phyloP scores from a whole-genome alignment of 805 yeast species.

The Wickerhamiella shivajii region DNA sequence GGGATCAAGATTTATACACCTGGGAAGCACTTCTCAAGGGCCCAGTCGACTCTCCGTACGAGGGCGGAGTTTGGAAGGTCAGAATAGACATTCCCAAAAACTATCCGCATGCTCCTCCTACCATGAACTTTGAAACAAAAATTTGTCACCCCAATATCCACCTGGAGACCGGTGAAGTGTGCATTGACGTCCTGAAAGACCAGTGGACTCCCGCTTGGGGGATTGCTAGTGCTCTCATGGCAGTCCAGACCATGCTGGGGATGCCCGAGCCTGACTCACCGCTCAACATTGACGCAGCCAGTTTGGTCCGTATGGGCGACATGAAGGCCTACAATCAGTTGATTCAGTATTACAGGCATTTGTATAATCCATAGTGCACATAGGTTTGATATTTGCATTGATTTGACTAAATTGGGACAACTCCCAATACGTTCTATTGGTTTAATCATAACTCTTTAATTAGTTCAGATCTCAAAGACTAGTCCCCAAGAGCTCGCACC shows the following conservation, averaged over 20 bases:
- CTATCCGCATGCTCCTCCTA: slow-evolving; percentile 40
- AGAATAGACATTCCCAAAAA: slow-evolving; percentile 27
- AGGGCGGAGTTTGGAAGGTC: slow-evolving; percentile 37
- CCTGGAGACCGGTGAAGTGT: slow-evolving; percentile 27
- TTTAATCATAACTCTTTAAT: no score
- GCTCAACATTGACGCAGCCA: slow-evolving; percentile 28
- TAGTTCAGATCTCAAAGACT: slow-evolving; percentile 4
- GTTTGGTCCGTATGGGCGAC: slow-evolving; percentile 23
- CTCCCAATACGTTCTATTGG: no score
- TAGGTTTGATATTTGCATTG: no score
- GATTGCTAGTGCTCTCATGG: slow-evolving; percentile 24
- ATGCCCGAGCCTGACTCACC: slow-evolving; percentile 28
- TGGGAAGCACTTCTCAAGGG: slow-evolving; percentile 26
- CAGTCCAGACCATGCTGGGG: slow-evolving; percentile 25
- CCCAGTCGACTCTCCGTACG: slow-evolving; percentile 29
- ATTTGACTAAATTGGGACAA: no score
- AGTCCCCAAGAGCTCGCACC: slow-evolving; percentile 58
- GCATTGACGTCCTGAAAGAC: slow-evolving; percentile 25
- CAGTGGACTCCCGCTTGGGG: slow-evolving; percentile 32
- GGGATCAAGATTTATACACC: slow-evolving; percentile 16
- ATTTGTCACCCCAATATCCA: slow-evolving; percentile 28
- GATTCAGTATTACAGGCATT: slow-evolving; percentile 19
- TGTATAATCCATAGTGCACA: no score
- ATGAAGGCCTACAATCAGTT: slow-evolving; percentile 19
- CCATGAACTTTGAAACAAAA: slow-evolving; percentile 27